These are phyloP conservation scores for Ganoderma leucocontextum DNA, from an alignment of 1,284 basidiomycete species.

Conservation along the genomic window DNA sequence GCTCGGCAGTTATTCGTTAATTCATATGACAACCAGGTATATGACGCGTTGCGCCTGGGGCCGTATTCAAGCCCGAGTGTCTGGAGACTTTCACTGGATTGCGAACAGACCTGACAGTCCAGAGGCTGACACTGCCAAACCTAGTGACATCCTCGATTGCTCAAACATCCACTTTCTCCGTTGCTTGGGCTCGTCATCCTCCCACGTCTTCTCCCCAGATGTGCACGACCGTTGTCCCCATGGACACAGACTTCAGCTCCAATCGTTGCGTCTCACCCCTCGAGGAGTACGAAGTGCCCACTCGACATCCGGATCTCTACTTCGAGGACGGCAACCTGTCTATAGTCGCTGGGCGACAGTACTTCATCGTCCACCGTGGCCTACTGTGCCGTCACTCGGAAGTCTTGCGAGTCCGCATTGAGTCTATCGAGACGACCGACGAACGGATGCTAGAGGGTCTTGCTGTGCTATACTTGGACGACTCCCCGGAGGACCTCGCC, in stretches of 20 bases:
- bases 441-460: constrained; percentile 56
- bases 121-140: neutral
- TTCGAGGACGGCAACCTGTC: constrained; percentile 75
- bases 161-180: neutral
- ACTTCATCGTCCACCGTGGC: constrained; percentile 76
- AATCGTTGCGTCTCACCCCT: constrained; percentile 39
- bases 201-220: neutral
- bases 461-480: constrained; percentile 58
- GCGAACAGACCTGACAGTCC: neutral
- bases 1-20: neutral
- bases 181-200: constrained; percentile 1
- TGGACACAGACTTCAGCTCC: constrained; percentile 38
- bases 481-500: constrained; percentile 59
- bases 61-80: too few relatives aligned
- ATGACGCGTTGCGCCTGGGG: neutral
- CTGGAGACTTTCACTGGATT: neutral
- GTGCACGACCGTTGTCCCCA: constrained; percentile 13
- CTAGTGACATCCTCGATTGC: neutral
- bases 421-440: constrained; percentile 13
- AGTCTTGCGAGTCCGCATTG: constrained; percentile 48
- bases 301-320: constrained; percentile 61
- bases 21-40: neutral
- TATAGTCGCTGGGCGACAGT: constrained; percentile 59
- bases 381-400: constrained; percentile 67
- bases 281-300: constrained; percentile 37